Percentiles rank a stretch among this genome's conserved stretches.
These are phyloP conservation scores for Urtica urens DNA, from an alignment of 306 rosid species.

Conservation along the genomic window DNA sequence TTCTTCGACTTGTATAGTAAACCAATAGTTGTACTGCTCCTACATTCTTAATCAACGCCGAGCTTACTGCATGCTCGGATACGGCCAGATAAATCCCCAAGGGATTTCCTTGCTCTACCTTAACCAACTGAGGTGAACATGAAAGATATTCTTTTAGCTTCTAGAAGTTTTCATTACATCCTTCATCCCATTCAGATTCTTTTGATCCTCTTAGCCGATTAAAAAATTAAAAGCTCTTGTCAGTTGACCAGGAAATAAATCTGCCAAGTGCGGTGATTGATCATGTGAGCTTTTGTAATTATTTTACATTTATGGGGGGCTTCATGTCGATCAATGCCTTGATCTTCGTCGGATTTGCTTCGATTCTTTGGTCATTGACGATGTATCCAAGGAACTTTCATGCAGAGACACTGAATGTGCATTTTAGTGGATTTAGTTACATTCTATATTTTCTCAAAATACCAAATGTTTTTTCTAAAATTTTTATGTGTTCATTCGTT, in stretches of 20 bases:
- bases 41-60: too few relatives aligned
- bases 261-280: not conserved
- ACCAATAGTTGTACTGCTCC: too few relatives aligned
- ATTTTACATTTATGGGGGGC: too few relatives aligned
- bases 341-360: not conserved
- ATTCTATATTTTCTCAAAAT: not conserved
- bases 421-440: not conserved
- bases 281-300: not conserved
- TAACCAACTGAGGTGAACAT: too few relatives aligned
- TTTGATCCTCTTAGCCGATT: not conserved
- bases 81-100: too few relatives aligned
- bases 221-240: not conserved
- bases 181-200: too few relatives aligned
- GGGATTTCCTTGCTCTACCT: too few relatives aligned
- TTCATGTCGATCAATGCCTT: too few relatives aligned
- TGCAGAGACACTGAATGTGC: not conserved
- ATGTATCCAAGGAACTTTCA: not conserved
- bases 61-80: too few relatives aligned
- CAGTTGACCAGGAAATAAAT: not conserved
- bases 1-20: too few relatives aligned
- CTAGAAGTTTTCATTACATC: not conserved
- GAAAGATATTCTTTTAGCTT: not conserved
- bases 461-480: too few relatives aligned
- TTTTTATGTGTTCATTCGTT: too few relatives aligned
- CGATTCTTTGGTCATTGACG: not conserved